phyloP scores from a whole-genome alignment of 257 asterid species.

The Knoxia roxburghii region DNA sequence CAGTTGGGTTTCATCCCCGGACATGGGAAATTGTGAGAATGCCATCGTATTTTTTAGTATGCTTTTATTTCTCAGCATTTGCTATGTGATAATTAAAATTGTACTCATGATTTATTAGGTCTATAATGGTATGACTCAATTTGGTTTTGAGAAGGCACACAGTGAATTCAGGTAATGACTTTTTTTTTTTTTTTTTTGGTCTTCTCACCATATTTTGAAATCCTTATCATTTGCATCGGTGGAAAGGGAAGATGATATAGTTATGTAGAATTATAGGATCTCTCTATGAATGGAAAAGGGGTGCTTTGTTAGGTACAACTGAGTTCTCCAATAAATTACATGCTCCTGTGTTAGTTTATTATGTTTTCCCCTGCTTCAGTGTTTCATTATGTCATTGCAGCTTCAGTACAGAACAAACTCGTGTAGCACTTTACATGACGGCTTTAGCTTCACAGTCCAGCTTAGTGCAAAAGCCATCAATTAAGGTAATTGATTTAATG shows the following conservation, averaged over 20 bases:
- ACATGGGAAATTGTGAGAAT: conserved; percentile 82
- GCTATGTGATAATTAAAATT: conserved; percentile 1
- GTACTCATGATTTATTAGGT: conserved; percentile 46
- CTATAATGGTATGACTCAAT: conserved; percentile 85
- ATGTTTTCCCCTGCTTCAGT: conserved; percentile 13
- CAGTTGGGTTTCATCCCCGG: conserved; percentile 93
- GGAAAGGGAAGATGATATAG: background rate
- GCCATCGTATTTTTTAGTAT: conserved; percentile 16
- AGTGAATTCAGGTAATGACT: conserved; percentile 62
- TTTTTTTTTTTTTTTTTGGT: conserved; percentile 5
- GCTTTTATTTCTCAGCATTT: conserved; percentile 11
- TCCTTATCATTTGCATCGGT: background rate
- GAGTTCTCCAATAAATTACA: background rate
- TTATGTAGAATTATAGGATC: background rate
- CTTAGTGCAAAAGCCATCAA: conserved; percentile 62
- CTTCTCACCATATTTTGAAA: background rate
- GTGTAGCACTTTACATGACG: conserved; percentile 65
- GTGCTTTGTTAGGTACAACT: background rate
- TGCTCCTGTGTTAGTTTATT: background rate
- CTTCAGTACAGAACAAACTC: conserved; percentile 75
- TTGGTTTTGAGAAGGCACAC: conserved; percentile 78
- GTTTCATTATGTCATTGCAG: conserved; percentile 45
- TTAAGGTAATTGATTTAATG: conserved; percentile 50
- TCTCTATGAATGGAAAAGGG: too few species aligned
- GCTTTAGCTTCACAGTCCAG: conserved; percentile 67